Base-by-base conservation (phyloP, 2,329 filamentous ascomycete species). In the Raffaelea ambrosiae region DNA sequence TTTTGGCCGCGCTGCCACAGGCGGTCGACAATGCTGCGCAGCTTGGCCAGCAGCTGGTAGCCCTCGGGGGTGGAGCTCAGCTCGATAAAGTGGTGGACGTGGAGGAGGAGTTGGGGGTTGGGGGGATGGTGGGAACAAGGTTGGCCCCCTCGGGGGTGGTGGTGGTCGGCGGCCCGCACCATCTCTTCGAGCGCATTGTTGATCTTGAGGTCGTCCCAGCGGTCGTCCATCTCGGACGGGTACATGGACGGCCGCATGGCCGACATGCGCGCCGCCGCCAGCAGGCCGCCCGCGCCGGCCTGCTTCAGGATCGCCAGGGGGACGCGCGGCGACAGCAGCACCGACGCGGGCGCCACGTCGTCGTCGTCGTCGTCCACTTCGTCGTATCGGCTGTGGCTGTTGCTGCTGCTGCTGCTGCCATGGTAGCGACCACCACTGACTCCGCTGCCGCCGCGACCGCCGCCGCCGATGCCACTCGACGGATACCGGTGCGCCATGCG, bases 21-120 rank as follows among this genome's bases (percentile, higher is more conserved):
- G 50, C 78, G 76, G 57, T 90, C 83, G 22, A 95, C 79, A 7
- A 85, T 71, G 43, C 78, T 75, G 46, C 86, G 81, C 13, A 98
- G 67, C 50, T 83, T 80, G 38, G 73, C 69, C 8, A 96, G 67
- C 29, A 97, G 76, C 20, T 77, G 73, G 2, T 77, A 72, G 11
- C 88, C 88, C 49, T 88, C 81, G 5, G 76, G 63, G 1, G 85
- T 83, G 59, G 77, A 76, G 56, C 76, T 79, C 9, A 98, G 72
- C 53, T 94, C 87, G 46, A 86, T 81, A 58, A 88, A 86, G 61
- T 97, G 88, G 60, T 86, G 79, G 13, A 95, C 68, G 56, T 88
- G 88, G 36, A 94, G 72, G 49, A 97, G 82, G 8, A 89, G 72
- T 73, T 56, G 57, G 7, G 54, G 42, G 23, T 4, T 11, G 18